Evolutionary conservation across 345 rosid genomes (phyloP).

Genomic region (Balakata baccata): DNA sequence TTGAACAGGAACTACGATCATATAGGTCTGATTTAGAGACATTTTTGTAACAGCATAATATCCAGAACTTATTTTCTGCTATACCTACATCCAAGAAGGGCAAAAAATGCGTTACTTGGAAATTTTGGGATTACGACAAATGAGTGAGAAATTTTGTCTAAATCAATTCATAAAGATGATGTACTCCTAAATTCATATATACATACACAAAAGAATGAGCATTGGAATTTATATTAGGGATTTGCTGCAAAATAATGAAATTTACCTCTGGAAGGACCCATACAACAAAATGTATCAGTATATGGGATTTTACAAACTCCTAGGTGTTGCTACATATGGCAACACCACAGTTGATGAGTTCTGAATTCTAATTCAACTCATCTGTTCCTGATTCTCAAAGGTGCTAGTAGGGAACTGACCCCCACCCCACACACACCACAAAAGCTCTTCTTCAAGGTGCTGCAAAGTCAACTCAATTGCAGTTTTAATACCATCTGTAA

Average conservation of each 20-base stretch:
- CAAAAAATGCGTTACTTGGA: neutral
- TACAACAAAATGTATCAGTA: neutral
- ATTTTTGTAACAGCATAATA: neutral
- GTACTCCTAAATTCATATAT: no score
- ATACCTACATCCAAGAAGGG: neutral
- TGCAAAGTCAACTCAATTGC: no score
- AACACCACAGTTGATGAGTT: neutral
- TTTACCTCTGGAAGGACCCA: no score
- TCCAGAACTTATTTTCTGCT: neutral
- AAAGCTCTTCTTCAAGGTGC: no score
- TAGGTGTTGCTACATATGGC: neutral
- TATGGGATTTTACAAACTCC: neutral
- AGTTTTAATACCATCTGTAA: no score
- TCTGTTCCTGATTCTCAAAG: neutral
- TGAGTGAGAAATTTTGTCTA: neutral
- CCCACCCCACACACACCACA: no score
- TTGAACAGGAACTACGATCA: neutral
- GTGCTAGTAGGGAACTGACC: no score
- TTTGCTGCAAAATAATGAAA: no score
- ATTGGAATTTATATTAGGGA: neutral
- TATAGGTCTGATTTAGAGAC: neutral
- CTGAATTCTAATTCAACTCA: no score
- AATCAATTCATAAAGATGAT: neutral
- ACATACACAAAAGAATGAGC: neutral
- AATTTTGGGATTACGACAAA: neutral